Evolutionary conservation across 2,329 filamentous ascomycete species (phyloP), one percentile per base, ranked within the genome.

Genomic region (Colletotrichum navitas): DNA sequence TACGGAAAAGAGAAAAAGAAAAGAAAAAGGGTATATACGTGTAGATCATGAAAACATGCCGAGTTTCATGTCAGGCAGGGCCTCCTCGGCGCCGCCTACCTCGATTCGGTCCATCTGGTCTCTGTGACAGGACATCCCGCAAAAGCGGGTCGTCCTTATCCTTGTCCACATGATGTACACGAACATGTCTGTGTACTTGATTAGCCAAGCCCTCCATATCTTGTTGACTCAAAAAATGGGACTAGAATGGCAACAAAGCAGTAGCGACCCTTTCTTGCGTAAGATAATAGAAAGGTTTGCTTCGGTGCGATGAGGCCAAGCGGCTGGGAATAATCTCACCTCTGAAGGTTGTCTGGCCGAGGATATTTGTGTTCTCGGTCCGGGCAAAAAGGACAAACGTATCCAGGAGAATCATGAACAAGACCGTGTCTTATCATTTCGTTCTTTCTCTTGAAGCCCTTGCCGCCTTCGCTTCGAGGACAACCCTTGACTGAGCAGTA

Each of bases 281-380:
- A 39, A 34, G 11, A 34, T 11, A 4, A 26, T 16, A 54, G 24
- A 8, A 24, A 7, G n/a, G 12, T 3, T 24, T 36, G 32, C 21
- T 21, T 56, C 6, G 8, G 21, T 39, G 14, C 21, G 21, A 39
- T 14, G 12, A 24, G n/a, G 21, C 12, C 5, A 24, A n/a, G 54
- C n/a, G 16, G n/a, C 7, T 24, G 7, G 21, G 29, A 41, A 21
- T 39, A 4, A 36, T 80, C 88, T 75, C 86, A 97, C 94, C 95
- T 91, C 84, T 98, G 95, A 67, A 99, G 84, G 85, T 98, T 98
- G 80, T 99, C 96, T 43, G 96, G 96, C 76, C 96, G 88, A 6
- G 96, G 96, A 80, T 98, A 98, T 79, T 93, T 95, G 81, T 98
- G 95, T 79, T 98, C 94, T 75, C 94, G 88, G 77, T 97, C 94